Base-by-base conservation (phyloP, 176 grass and related monocot species). In the Alloteropsis semialata region DNA sequence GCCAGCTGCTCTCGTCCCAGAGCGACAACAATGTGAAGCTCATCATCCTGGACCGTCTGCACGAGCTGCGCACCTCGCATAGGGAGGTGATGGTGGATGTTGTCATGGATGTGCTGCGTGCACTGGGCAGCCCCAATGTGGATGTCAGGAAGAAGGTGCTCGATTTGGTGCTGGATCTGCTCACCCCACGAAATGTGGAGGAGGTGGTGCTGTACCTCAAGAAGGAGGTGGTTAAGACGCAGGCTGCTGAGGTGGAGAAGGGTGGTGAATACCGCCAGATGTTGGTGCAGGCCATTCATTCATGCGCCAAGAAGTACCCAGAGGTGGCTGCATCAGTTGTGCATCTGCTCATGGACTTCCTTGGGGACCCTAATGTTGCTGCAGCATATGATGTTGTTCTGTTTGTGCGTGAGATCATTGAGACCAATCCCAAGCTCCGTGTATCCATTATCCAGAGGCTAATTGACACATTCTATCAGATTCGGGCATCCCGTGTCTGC, bases 301-400 rank as follows among this genome's bases (percentile, higher is more conserved):
- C 73, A 5, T 94, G 92, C 18, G 83, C 90, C 2, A 73, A 88
- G 42, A 82, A 94, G 83, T 92, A 87, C 67, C 90, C 87, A 0
- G 90, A 94, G 83, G 90, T 94, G 19, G 92, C 92, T 44, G 90
- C 81, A 6, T 94, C 84, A 0, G 92, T 94, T 12, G 92, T 90
- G 51, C 89, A 94, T 72, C 77, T 94, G 18, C 89, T 94, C 84
- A 94, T 94, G 92, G 92, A 94, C 66, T 94, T 94, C 67, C 92
- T 94, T 48, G 89, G 92, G 45, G 92, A 92, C 81, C 68, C 82
- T 10, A 94, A 94, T 61, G 84, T 92, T 15, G 92, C 92, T 55
- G 82, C 92, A 18, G 92, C 92, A 0, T 77, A 89, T 82, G 92
- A 94, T 73, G 92, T 94, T 10, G 92, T 90, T 16, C 62, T 92